Percentiles rank a stretch among this genome's conserved stretches.
phyloP scores from a whole-genome alignment of 2,329 filamentous ascomycete genomes.

The Scolecobasidium constrictum region DNA sequence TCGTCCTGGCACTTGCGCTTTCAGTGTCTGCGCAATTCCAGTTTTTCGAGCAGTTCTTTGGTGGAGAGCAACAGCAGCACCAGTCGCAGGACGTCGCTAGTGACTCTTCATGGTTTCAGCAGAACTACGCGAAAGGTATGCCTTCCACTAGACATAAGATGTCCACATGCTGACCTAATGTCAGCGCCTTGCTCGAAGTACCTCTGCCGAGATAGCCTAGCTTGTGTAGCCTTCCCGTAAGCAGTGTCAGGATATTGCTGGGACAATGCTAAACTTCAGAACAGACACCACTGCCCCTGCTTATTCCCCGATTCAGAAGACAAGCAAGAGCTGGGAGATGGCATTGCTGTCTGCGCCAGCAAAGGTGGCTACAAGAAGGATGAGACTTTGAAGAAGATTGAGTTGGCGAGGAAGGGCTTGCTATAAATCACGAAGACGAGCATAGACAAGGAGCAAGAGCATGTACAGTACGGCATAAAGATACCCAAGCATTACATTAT shows the following conservation, averaged over 20 bases:
- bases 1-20: slow-evolving; percentile 16
- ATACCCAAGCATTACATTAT: no score
- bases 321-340: slow-evolving; percentile 61
- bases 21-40: slow-evolving; percentile 57
- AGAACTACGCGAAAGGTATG: slow-evolving; percentile 57
- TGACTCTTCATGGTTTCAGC: slow-evolving; percentile 70
- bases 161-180: not conserved
- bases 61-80: slow-evolving; percentile 47
- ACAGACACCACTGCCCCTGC: slow-evolving; percentile 97
- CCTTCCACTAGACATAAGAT: not conserved
- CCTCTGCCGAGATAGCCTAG: slow-evolving; percentile 85
- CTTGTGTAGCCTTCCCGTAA: slow-evolving; percentile 91
- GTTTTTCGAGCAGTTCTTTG: slow-evolving; percentile 98
- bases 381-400: slow-evolving; percentile 64
- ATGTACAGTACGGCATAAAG: no score
- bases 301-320: slow-evolving; percentile 57
- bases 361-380: slow-evolving; percentile 64
- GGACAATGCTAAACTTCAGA: no score
- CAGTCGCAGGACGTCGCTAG: slow-evolving; percentile 71
- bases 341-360: slow-evolving; percentile 61
- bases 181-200: slow-evolving; percentile 83
- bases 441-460: no score
- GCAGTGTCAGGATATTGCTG: no score
- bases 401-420: slow-evolving; percentile 68
- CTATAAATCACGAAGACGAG: slow-evolving; percentile 36